Conservation (phyloP, 164 flowering plant genomes). For the Echeveria elegans region DNA sequence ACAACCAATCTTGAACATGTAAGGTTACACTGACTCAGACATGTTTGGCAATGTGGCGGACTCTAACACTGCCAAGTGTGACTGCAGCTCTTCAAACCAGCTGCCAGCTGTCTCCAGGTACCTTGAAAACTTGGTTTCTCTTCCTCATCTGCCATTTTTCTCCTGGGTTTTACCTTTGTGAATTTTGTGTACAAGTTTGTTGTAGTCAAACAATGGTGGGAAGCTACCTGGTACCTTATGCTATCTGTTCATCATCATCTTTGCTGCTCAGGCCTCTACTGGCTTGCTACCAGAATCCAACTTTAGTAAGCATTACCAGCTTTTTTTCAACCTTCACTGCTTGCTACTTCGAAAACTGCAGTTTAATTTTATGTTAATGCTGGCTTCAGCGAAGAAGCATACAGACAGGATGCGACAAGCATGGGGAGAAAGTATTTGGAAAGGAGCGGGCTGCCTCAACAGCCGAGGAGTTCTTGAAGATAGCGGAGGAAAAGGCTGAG, state of each 20-base stretch:
- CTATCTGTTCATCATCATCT: neutral
- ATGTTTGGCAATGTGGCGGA: neutral
- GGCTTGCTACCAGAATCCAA: neutral
- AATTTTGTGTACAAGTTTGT: neutral
- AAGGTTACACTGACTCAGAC: neutral
- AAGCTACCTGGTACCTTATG: neutral
- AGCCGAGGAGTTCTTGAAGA: slow-evolving; percentile 3
- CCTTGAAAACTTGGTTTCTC: neutral
- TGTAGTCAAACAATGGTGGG: neutral
- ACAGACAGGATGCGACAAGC: neutral
- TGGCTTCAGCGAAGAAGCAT: neutral
- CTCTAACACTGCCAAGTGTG: neutral
- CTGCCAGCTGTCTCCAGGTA: neutral
- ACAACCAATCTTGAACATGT: no score
- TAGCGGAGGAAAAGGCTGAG: slow-evolving; percentile 2
- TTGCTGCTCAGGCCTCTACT: neutral
- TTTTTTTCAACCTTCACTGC: no score
- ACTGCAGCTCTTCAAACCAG: neutral
- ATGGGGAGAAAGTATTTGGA: neutral
- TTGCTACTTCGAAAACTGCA: neutral
- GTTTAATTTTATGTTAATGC: neutral
- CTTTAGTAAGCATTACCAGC: neutral
- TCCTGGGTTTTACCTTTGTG: no score
- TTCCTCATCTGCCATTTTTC: no score
- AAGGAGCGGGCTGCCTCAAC: neutral